phyloP scores from a whole-genome alignment of 2,329 filamentous ascomycete genomes.

The Cytospora schulzeri region DNA sequence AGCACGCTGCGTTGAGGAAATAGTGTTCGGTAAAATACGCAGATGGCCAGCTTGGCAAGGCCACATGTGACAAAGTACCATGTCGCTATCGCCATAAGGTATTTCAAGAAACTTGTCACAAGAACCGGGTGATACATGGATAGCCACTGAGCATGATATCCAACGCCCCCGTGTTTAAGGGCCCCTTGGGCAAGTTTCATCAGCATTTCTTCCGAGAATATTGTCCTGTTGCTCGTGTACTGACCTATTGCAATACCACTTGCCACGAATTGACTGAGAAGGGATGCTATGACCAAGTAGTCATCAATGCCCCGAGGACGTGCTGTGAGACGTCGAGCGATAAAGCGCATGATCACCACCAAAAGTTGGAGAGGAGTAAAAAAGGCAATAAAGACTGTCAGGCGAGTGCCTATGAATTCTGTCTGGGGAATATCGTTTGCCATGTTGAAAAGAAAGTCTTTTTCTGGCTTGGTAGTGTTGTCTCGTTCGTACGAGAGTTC shows the following conservation, averaged over 20 bases:
- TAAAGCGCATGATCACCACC: background rate
- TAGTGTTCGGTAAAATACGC: slow-evolving; percentile 28
- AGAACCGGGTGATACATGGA: background rate
- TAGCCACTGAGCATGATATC: background rate
- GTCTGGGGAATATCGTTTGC: background rate
- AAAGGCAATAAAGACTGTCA: background rate
- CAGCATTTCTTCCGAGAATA: background rate
- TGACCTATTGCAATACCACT: slow-evolving; percentile 9
- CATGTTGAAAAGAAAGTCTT: background rate
- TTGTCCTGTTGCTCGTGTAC: background rate
- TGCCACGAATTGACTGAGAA: slow-evolving; percentile 8
- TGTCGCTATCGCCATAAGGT: slow-evolving; percentile 27
- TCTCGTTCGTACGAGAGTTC: background rate
- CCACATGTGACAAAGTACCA: slow-evolving; percentile 30
- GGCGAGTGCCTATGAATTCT: slow-evolving; percentile 1
- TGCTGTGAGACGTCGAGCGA: slow-evolving; percentile 4
- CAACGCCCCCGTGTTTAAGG: background rate
- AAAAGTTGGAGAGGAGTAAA: background rate
- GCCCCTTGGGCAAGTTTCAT: background rate
- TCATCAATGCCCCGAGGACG: background rate
- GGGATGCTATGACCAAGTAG: background rate
- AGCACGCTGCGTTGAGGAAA: slow-evolving; percentile 27
- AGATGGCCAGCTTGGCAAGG: slow-evolving; percentile 31
- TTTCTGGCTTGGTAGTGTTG: background rate
- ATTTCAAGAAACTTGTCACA: slow-evolving; percentile 25